These are phyloP conservation scores for Trichoderma sp. DNA, from an alignment of 2,329 filamentous ascomycete species.

Conservation along the genomic window DNA sequence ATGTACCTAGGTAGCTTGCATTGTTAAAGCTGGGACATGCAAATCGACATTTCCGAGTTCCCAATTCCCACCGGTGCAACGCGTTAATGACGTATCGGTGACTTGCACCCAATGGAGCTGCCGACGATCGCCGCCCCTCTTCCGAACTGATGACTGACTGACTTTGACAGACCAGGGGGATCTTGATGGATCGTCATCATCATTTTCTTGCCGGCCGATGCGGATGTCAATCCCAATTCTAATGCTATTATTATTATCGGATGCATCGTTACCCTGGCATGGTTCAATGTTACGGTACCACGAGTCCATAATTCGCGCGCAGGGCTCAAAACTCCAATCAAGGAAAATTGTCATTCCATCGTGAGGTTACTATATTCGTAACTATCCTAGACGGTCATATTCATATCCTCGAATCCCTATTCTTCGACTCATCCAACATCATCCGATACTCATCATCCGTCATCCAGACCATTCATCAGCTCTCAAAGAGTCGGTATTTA, in stretches of 20 bases:
- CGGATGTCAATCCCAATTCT: background rate
- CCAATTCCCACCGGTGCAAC: background rate
- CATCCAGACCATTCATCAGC: background rate
- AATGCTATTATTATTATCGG: background rate
- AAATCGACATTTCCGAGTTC: background rate
- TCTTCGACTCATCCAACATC: background rate
- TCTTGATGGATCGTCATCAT: background rate
- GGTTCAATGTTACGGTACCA: background rate
- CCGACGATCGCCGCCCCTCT: background rate
- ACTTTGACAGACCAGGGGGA: background rate
- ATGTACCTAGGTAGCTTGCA: background rate
- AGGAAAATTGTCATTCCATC: background rate
- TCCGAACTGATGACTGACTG: background rate
- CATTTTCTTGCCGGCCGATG: background rate
- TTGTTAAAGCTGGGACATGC: background rate
- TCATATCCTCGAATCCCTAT: background rate
- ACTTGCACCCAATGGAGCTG: background rate
- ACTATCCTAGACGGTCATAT: background rate
- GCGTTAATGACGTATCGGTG: background rate
- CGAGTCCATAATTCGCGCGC: background rate
- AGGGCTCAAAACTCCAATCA: background rate
- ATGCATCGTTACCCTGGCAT: background rate
- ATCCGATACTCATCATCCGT: background rate
- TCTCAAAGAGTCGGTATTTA: background rate
- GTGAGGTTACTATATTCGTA: constrained; percentile 2